Percentiles rank a stretch among this genome's conserved stretches.
These are phyloP conservation scores for Penicillium griseofulvum DNA, from an alignment of 2,329 filamentous ascomycete species.

Conservation along the genomic window DNA sequence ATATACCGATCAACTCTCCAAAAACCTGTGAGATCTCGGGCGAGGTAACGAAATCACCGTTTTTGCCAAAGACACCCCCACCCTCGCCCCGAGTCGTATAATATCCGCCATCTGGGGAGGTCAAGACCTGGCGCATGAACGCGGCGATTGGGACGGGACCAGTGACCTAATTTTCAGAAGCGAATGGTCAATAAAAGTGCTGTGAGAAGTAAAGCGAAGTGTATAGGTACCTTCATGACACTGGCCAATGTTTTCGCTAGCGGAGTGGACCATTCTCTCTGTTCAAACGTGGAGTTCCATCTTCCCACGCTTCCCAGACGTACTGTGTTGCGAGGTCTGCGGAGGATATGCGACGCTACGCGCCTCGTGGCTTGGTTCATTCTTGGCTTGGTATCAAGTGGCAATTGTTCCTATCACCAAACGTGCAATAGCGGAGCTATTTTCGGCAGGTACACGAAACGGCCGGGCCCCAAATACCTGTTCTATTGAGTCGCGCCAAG, in stretches of 20 bases:
- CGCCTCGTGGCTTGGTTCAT: slow-evolving; percentile 34
- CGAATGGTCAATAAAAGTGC: slow-evolving; percentile 4
- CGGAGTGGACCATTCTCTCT: slow-evolving; percentile 83
- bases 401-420: not conserved
- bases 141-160: slow-evolving; percentile 88
- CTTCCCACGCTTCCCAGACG: slow-evolving; percentile 21
- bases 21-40: slow-evolving; percentile 98
- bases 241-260: slow-evolving; percentile 82
- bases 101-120: slow-evolving; percentile 85
- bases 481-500: not conserved
- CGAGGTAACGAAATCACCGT: slow-evolving; percentile 94
- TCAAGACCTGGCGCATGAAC: slow-evolving; percentile 98
- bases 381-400: not conserved
- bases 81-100: slow-evolving; percentile 73
- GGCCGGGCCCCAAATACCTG: not conserved
- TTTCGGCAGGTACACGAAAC: not conserved
- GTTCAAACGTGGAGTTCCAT: slow-evolving; percentile 36
- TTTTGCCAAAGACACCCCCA: slow-evolving; percentile 84
- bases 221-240: slow-evolving; percentile 69
- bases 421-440: fast-evolving
- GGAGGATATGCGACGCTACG: slow-evolving; percentile 27
- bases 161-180: slow-evolving; percentile 60
- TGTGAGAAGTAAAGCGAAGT: not conserved
- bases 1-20: slow-evolving; percentile 88
- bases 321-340: slow-evolving; percentile 17